Base-by-base conservation (phyloP, 805 yeast genomes). In the Yarrowia osloensis region DNA sequence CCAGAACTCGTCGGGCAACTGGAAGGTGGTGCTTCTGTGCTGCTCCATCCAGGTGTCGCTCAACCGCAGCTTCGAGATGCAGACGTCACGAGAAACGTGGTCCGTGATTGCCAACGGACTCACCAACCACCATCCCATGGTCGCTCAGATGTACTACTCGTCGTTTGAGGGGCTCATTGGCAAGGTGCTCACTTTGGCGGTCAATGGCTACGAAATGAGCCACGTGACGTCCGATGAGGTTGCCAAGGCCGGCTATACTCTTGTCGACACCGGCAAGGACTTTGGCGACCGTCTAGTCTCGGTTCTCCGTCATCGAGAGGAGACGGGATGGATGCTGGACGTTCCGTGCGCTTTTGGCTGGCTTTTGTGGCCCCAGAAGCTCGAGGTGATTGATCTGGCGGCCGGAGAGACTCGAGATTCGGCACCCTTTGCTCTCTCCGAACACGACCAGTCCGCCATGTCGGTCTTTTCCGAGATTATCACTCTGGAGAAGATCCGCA, bases 61-160 rank as follows among this genome's bases (percentile, higher is more conserved):
- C 12, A 61, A 61, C 28, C 54, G 66, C 13, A 22, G 33, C 13
- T 61, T 44, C 9, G 66, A 61, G 5, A 61, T 61, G 44, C 9
- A 44, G 26, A 61, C 54, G 11, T 44, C 66, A 11, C 42, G 42
- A 3, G 54, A 42, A 2, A 61, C 66, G 6, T 61, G 66, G 66
- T 13, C 54, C 2, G 54, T 19, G 17, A 44, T 61, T 17, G 66
- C 54, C 22, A 9, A 9, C 4, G 66, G 66, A 4, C 54, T 61
- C 13, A 44, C 54, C 1, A 61, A 61, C 24, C 39, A 42, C n/a
- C 66, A 61, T 15, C 66, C 66, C n/a, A 44, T 61, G 54, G 66
- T 61, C 3, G 44, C 44, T 12, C n/a, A 39, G 15, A 31, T 61
- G 52, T 61, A 61, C 8, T 31, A 31, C 12, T 49, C 44, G 17